A percentile compares a stretch with the other conserved stretches of the same genome.
Evolutionary conservation across 768 basidiomycete species (phyloP).

Genomic region (Dacryopinax spathularia): DNA sequence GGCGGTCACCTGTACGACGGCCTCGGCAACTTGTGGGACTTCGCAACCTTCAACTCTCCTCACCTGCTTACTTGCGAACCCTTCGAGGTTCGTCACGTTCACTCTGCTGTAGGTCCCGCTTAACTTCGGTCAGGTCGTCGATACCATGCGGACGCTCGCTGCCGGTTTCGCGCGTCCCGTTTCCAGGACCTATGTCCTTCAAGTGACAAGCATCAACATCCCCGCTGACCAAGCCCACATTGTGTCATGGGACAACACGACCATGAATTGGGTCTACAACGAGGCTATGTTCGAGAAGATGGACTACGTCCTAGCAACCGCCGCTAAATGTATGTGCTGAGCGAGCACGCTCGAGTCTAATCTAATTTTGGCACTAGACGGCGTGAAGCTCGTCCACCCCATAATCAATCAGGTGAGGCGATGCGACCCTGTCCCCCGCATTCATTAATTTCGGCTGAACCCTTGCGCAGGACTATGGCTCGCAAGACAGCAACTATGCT

Average conservation of each 20-base stretch:
- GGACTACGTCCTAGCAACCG: background rate
- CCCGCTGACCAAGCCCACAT: background rate
- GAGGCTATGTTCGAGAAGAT: constrained; percentile 1
- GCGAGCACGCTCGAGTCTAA: background rate
- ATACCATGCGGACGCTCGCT: background rate
- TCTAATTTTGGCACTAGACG: background rate
- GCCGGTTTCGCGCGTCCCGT: background rate
- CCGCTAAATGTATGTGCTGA: background rate
- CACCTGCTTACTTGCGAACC: background rate
- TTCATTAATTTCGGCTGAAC: background rate
- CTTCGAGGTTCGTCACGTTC: background rate
- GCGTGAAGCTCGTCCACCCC: background rate
- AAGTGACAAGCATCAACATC: background rate
- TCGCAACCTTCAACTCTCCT: background rate
- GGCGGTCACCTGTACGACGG: background rate
- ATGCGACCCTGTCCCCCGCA: background rate
- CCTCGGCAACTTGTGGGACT: background rate
- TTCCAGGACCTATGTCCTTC: background rate
- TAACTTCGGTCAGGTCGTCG: background rate
- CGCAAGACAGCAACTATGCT: background rate
- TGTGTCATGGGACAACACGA: background rate
- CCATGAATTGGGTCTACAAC: background rate
- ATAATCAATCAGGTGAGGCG: background rate
- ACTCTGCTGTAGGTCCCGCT: background rate
- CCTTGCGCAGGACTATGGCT: background rate